A percentile compares a stretch with the other conserved stretches of the same genome.
Evolutionary conservation across 768 basidiomycete species (phyloP).

Genomic region (Naganishia antarctica): DNA sequence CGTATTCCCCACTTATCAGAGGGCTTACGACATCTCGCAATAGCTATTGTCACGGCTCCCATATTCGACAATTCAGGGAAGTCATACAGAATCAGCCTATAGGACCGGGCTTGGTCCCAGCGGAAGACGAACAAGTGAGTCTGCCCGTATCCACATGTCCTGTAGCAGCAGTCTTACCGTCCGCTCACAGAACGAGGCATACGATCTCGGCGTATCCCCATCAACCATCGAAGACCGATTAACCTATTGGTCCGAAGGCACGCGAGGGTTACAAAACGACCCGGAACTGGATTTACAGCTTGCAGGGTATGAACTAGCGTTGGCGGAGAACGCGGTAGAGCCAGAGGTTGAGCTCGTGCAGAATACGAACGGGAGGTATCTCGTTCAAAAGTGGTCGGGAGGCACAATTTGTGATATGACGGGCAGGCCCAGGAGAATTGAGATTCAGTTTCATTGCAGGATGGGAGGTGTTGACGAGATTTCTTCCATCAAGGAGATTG

Average conservation of each 20-base stretch:
- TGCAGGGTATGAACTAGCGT: constrained; percentile 44
- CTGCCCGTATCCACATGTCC: constrained; percentile 35
- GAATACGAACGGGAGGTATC: constrained; percentile 63
- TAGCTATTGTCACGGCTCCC: constrained; percentile 70
- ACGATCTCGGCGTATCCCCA: constrained; percentile 42
- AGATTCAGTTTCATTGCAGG: constrained; percentile 97
- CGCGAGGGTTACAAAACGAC: constrained; percentile 57
- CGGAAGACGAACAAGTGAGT: constrained; percentile 77
- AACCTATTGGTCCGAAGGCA: constrained; percentile 57
- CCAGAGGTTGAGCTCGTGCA: constrained; percentile 56
- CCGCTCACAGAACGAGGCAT: constrained; percentile 44
- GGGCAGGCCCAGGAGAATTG: constrained; percentile 75
- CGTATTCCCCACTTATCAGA: neutral
- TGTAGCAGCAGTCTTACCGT: constrained; percentile 16
- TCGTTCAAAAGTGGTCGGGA: constrained; percentile 61
- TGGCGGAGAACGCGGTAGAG: neutral
- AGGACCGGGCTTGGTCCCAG: constrained; percentile 66
- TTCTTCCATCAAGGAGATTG: constrained; percentile 84
- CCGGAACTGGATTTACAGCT: constrained; percentile 62
- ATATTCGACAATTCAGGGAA: constrained; percentile 95
- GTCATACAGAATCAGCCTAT: constrained; percentile 62
- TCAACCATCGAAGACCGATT: constrained; percentile 33
- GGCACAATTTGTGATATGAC: constrained; percentile 93
- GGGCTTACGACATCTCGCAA: neutral
- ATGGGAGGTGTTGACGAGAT: constrained; percentile 89